These are phyloP conservation scores for Zygnema circumcarinatum DNA, from an alignment of 139 green algal species.

Conservation along the genomic window DNA sequence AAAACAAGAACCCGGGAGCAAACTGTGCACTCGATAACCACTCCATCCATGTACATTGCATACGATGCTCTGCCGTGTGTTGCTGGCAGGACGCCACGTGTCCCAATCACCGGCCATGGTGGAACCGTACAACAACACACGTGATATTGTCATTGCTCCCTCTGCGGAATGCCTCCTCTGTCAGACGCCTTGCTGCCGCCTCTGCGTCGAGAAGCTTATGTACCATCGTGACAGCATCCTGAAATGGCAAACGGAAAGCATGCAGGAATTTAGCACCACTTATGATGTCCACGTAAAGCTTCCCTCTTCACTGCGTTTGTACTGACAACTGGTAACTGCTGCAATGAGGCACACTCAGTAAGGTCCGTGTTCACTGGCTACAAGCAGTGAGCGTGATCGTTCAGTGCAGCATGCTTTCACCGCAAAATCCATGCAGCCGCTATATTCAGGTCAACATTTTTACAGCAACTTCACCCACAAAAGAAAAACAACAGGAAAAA, in stretches of 20 bases:
- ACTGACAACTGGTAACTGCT: too few relatives aligned
- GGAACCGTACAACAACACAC: slow-evolving; percentile 61
- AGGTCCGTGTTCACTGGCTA: too few relatives aligned
- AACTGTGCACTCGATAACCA: neutral
- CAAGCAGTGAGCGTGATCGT: too few relatives aligned
- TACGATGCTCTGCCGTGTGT: neutral
- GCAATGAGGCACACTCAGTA: too few relatives aligned
- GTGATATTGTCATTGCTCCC: slow-evolving; percentile 63
- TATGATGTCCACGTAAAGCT: too few relatives aligned
- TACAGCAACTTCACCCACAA: too few relatives aligned
- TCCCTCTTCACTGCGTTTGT: too few relatives aligned
- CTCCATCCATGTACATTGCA: neutral
- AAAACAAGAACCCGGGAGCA: neutral
- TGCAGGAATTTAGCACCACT: too few relatives aligned
- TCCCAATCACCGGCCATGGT: slow-evolving; percentile 13
- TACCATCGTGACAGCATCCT: slow-evolving; percentile 61
- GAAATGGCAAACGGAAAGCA: slow-evolving; percentile 46
- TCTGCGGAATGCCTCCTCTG: slow-evolving; percentile 52
- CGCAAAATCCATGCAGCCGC: too few relatives aligned
- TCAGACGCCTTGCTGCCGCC: slow-evolving; percentile 53
- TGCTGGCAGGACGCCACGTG: neutral
- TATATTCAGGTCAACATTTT: too few relatives aligned
- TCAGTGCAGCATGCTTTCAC: too few relatives aligned
- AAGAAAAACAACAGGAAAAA: too few relatives aligned
- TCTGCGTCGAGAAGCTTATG: slow-evolving; percentile 49